phyloP scores from a whole-genome alignment of 129 eudicot species.

The Rutidosis leptorrhynchoides region DNA sequence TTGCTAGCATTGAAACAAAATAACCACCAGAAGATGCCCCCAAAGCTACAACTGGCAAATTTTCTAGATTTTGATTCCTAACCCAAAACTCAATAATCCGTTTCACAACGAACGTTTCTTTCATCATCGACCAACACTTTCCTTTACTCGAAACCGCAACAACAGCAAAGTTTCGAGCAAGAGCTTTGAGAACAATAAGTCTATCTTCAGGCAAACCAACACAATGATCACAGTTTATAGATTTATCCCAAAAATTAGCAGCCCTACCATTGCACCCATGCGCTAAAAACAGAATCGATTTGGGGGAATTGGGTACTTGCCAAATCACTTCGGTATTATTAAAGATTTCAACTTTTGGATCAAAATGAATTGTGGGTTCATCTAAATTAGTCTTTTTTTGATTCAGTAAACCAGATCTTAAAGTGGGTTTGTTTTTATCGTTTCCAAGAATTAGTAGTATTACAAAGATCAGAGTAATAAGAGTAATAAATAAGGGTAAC shows the following conservation, averaged over 20 bases:
- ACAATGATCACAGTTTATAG: constrained; percentile 56
- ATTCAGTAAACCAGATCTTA: constrained; percentile 15
- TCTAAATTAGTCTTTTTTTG: constrained; percentile 34
- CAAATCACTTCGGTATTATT: constrained; percentile 59
- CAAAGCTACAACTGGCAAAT: constrained; percentile 65
- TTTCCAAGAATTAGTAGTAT: constrained; percentile 32
- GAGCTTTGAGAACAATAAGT: constrained; percentile 62
- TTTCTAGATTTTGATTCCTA: constrained; percentile 46
- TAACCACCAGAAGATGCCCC: constrained; percentile 99
- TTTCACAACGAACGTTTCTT: constrained; percentile 49
- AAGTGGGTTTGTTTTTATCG: constrained; percentile 36
- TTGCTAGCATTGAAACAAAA: constrained; percentile 80
- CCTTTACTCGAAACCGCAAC: constrained; percentile 61
- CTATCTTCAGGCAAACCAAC: constrained; percentile 93
- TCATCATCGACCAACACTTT: constrained; percentile 69
- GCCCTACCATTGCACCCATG: constrained; percentile 86
- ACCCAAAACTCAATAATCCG: constrained; percentile 53
- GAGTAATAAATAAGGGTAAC: constrained; percentile 34
- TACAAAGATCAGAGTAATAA: constrained; percentile 35
- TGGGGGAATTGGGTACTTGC: constrained; percentile 76
- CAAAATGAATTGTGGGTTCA: constrained; percentile 30
- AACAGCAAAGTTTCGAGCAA: constrained; percentile 73
- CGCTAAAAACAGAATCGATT: constrained; percentile 72
- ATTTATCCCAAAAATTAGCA: constrained; percentile 76
- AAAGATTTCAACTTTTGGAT: constrained; percentile 52